Conservation (phyloP, 208 protist species). For the Acanthamoeba triangularis region DNA sequence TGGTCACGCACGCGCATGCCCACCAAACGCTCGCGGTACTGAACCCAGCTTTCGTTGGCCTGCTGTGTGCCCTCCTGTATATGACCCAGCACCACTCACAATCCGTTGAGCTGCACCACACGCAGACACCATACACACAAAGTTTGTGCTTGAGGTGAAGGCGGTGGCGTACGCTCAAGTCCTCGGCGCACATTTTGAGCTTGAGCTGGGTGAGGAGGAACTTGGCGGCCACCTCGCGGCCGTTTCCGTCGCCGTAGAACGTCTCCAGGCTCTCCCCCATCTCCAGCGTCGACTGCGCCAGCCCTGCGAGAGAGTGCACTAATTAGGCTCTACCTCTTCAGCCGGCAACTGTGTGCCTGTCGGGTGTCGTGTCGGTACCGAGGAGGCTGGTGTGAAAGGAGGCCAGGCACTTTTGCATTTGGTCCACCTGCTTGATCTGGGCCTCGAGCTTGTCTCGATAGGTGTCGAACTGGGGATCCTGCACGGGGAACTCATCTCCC, state of each 20-base stretch:
- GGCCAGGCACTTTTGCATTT: background rate
- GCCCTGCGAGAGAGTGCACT: background rate
- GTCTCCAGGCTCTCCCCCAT: conserved; percentile 14
- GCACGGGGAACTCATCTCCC: background rate
- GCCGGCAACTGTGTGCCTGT: background rate
- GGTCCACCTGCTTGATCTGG: conserved; percentile 50
- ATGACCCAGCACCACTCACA: background rate
- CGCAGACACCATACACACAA: background rate
- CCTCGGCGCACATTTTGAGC: conserved; percentile 39
- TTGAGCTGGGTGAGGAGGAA: conserved; percentile 57
- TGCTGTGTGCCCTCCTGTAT: conserved; percentile 8
- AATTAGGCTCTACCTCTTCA: background rate
- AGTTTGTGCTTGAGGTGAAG: too few relatives aligned
- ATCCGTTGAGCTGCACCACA: background rate
- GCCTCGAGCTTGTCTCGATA: background rate
- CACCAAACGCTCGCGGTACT: background rate
- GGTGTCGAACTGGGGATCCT: background rate
- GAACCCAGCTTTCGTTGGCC: background rate
- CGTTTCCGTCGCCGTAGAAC: conserved; percentile 10
- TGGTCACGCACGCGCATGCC: background rate
- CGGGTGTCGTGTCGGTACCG: background rate
- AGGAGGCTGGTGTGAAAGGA: background rate
- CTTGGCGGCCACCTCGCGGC: conserved; percentile 13
- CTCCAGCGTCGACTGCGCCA: background rate
- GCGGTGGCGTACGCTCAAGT: background rate